Conservation (phyloP, 2,329 filamentous ascomycete genomes). For the Sphaerulina vaccinii region DNA sequence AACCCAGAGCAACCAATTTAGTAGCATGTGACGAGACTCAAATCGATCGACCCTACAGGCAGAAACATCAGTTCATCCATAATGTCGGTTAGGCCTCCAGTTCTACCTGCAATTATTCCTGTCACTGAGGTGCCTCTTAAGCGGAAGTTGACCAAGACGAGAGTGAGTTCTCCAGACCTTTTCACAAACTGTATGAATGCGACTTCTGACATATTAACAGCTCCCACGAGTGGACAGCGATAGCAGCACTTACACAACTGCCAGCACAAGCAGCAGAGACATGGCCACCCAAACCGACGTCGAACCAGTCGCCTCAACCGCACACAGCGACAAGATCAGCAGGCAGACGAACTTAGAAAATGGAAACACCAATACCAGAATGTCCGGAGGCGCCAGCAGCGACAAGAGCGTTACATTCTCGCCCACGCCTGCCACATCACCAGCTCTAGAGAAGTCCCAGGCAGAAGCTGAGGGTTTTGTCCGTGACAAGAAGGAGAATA, state of each 20-base stretch:
- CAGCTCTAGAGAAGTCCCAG: background rate
- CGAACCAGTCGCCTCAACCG: background rate
- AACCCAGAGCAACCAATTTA: background rate
- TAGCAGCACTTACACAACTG: slow-evolving; percentile 9
- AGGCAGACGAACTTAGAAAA: background rate
- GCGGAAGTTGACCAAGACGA: slow-evolving; percentile 2
- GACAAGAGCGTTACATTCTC: slow-evolving; percentile 7
- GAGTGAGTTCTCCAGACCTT: background rate
- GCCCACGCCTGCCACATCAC: background rate
- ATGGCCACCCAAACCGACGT: slow-evolving; percentile 10
- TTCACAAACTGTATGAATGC: background rate
- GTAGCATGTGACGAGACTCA: no score
- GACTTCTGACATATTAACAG: slow-evolving; percentile 28
- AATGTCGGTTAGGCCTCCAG: slow-evolving; percentile 12
- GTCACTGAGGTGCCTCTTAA: slow-evolving; percentile 5
- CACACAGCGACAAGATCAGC: background rate
- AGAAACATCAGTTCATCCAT: background rate
- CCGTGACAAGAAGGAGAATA: slow-evolving; percentile 9
- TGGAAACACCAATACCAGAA: background rate
- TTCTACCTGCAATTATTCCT: no score
- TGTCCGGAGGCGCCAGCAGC: slow-evolving; percentile 4
- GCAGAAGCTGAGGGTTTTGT: slow-evolving; percentile 3
- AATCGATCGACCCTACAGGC: background rate
- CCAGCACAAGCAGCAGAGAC: slow-evolving; percentile 8
- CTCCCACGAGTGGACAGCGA: slow-evolving; percentile 11